Percentiles rank a stretch among this genome's conserved stretches.
Conservation (phyloP, 2,329 filamentous ascomycete genomes). For the Fusarium praegraminearum region DNA sequence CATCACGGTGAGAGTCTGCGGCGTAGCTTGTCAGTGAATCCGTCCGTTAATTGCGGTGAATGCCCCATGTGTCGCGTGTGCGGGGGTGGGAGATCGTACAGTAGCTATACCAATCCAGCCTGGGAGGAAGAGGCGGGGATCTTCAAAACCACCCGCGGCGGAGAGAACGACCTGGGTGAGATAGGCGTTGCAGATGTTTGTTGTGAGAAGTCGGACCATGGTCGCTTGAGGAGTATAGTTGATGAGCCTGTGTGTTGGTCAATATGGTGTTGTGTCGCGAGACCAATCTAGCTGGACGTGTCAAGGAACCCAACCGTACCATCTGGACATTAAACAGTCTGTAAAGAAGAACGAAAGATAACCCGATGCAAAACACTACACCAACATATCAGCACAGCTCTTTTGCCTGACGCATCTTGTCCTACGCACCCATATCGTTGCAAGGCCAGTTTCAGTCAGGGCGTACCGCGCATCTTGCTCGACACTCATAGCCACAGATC, state of each 20-base stretch:
- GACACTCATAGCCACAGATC: conserved; percentile 32
- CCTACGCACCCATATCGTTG: conserved; percentile 76
- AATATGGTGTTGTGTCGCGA: conserved; percentile 14
- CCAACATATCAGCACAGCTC: conserved; percentile 21
- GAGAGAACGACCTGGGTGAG: conserved; percentile 78
- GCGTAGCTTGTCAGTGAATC: conserved; percentile 12
- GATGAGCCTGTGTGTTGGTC: conserved; percentile 70
- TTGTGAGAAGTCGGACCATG: conserved; percentile 81
- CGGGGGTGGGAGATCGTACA: conserved; percentile 57
- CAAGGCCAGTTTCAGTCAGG: conserved; percentile 76
- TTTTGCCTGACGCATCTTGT: neutral
- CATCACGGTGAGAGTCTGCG: conserved; percentile 75
- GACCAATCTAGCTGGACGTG: neutral
- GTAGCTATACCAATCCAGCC: conserved; percentile 84
- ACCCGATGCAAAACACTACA: conserved; percentile 78
- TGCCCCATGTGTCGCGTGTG: conserved; percentile 9
- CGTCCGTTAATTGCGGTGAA: conserved; percentile 13
- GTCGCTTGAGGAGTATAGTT: conserved; percentile 87
- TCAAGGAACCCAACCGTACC: conserved; percentile 60
- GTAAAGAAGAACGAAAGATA: conserved; percentile 87
- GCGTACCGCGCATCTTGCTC: conserved; percentile 51
- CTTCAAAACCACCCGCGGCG: conserved; percentile 75
- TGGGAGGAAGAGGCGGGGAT: conserved; percentile 77
- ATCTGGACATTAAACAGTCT: conserved; percentile 86
- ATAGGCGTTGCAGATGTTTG: conserved; percentile 80